Base-by-base conservation (phyloP, 2,329 filamentous ascomycete genomes). In the Helminthosporium solani region DNA sequence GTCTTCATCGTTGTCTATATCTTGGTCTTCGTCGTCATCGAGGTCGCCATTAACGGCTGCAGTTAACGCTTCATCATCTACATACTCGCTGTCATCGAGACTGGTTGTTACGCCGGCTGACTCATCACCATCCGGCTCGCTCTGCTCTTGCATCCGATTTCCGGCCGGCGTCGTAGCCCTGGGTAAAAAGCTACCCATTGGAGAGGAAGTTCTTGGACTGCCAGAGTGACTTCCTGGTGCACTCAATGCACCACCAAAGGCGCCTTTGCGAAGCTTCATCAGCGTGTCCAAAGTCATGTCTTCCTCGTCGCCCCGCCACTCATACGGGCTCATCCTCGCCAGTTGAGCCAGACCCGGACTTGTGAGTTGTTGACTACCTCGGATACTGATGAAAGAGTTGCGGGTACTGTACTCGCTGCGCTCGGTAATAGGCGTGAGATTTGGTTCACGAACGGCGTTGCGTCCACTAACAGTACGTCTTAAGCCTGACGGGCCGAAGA, bases 341-440 rank as follows among this genome's bases (percentile, higher is more conserved):
- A 96, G 74, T 64, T 95, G 87, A 0, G 87, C 86, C 19, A 95
- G 75, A 0, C 87, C 87, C 0, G 89, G 87, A 54, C 85, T 89
- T 25, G 84, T 77, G 2, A 89, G 60, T 0, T 77, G 71, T 27
- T 66, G 46, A 74, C 81, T 46, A 76, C 81, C 48, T 9, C 71
- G 65, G 50, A 92, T 74, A 47, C 86, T 89, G 74, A 95, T 88
- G 47, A 95, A 82, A 1, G 88, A 95, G 66, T 96, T 97, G 35
- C 94, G 84, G 48, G 95, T 96, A 33, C 90, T 96, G 75, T 95
- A 96, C 70, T 99, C 94, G 48, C 89, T 95, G 11, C 91, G 83
- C 68, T 97, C 94, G 0, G 92, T 97, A 59, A 99, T 97, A 5
- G 94, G 94, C 1, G 94, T 97, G 38, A 99, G 75, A 60, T 94